Percentiles rank a stretch among this genome's conserved stretches.
These are phyloP conservation scores for Kwoniella shandongensis DNA, from an alignment of 768 basidiomycete species.

Conservation along the genomic window DNA sequence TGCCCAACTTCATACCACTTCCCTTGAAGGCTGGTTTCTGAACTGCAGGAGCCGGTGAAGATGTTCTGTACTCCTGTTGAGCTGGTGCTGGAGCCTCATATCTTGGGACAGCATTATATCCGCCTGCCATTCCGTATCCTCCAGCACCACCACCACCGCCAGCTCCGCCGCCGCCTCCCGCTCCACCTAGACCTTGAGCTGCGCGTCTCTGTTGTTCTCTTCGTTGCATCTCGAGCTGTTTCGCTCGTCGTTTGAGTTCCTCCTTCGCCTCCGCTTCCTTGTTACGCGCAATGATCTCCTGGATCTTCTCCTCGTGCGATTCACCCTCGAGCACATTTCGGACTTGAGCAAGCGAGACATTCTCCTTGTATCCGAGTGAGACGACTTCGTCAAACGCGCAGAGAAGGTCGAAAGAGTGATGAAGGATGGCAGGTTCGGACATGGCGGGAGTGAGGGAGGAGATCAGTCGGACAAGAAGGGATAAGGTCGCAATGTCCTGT, in stretches of 20 bases:
- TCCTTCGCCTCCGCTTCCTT: constrained; percentile 99
- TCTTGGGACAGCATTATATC: constrained; percentile 71
- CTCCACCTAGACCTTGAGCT: constrained; percentile 58
- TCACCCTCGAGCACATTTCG: constrained; percentile 58
- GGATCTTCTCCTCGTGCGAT: constrained; percentile 66
- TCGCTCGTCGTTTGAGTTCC: constrained; percentile 94
- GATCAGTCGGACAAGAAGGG: constrained; percentile 89
- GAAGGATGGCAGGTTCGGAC: constrained; percentile 69
- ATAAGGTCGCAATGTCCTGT: constrained; percentile 90
- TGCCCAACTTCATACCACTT: constrained; percentile 92
- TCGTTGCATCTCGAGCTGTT: constrained; percentile 96
- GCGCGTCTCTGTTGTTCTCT: constrained; percentile 85
- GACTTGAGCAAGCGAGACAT: constrained; percentile 57
- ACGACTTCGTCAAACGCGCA: constrained; percentile 97
- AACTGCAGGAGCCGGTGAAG: constrained; percentile 31
- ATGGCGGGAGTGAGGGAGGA: constrained; percentile 58
- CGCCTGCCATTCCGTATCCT: constrained; percentile 64
- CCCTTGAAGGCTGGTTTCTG: constrained; percentile 78
- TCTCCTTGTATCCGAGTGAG: constrained; percentile 67
- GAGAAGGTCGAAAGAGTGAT: constrained; percentile 87
- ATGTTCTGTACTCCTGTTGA: constrained; percentile 36
- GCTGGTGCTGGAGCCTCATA: constrained; percentile 64
- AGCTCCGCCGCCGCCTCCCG: constrained; percentile 47
- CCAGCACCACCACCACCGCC: constrained; percentile 53
- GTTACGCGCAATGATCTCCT: constrained; percentile 98